phyloP scores from a whole-genome alignment of 1,139 yeast species.

The Eremothecium cymbalariae region DNA sequence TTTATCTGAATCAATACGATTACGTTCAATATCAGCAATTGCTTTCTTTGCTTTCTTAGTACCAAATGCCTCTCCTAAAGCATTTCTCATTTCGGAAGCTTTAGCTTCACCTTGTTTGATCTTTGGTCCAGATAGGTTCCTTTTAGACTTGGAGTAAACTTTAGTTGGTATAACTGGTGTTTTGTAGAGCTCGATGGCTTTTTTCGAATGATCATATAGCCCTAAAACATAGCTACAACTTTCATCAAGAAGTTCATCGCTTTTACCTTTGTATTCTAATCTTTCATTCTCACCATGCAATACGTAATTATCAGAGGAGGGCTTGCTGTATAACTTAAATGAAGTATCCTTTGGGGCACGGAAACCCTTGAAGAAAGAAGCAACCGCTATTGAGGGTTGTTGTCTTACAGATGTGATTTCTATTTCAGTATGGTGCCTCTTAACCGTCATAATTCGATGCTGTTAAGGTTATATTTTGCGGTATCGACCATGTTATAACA shows the following conservation, averaged over 20 bases:
- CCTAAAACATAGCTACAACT: conserved; percentile 54
- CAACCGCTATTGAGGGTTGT: conserved; percentile 34
- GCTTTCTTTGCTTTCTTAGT: conserved; percentile 94
- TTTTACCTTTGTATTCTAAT: conserved; percentile 64
- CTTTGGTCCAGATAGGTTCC: conserved; percentile 50
- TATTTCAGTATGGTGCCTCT: conserved; percentile 19
- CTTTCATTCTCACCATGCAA: conserved; percentile 73
- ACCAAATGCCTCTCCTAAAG: conserved; percentile 93
- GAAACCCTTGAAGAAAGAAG: conserved; percentile 66
- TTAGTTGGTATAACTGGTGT: conserved; percentile 50
- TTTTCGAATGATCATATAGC: conserved; percentile 54
- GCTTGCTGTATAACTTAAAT: conserved; percentile 57
- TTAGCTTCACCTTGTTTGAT: conserved; percentile 47
- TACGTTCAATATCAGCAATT: conserved; percentile 69
- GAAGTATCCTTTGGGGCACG: conserved; percentile 49
- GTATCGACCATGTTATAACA: not conserved
- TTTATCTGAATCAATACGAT: conserved; percentile 77
- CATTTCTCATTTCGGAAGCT: conserved; percentile 56
- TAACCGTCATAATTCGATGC: conserved; percentile 14
- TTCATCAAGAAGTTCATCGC: conserved; percentile 28
- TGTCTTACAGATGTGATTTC: conserved; percentile 22
- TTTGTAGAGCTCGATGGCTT: conserved; percentile 52
- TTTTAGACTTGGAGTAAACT: conserved; percentile 48
- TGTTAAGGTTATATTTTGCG: not conserved
- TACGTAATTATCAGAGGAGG: conserved; percentile 36